These are phyloP conservation scores for Phytomonas francai DNA, from an alignment of 208 protist genomes.

Conservation along the genomic window DNA sequence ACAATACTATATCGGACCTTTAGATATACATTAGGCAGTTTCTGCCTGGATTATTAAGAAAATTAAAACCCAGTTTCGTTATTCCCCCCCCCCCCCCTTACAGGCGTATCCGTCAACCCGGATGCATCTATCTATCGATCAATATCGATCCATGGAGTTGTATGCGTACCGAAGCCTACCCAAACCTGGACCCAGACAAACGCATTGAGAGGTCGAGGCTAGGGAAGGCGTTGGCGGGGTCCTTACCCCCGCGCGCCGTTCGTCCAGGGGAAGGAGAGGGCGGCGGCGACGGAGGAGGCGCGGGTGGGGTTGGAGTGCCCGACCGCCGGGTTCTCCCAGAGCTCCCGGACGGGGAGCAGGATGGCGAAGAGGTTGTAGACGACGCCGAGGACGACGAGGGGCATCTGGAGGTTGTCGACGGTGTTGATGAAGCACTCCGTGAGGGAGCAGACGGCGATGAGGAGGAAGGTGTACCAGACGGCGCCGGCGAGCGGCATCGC, in stretches of 20 bases:
- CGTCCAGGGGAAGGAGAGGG: constrained; percentile 34
- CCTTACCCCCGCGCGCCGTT: too few relatives aligned
- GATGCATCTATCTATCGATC: too few relatives aligned
- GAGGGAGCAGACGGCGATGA: constrained; percentile 65
- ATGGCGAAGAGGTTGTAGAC: constrained; percentile 62
- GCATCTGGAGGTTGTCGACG: constrained; percentile 86
- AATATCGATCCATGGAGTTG: too few relatives aligned
- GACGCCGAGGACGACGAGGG: constrained; percentile 68
- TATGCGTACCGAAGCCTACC: too few relatives aligned
- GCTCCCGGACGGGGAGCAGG: constrained; percentile 22
- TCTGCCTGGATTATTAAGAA: background rate
- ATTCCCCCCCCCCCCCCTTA: background rate
- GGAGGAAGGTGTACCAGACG: constrained; percentile 41
- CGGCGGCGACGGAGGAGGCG: constrained; percentile 30
- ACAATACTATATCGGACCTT: background rate
- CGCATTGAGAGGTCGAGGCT: too few relatives aligned
- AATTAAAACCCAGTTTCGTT: background rate
- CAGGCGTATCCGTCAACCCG: too few relatives aligned
- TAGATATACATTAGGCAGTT: background rate
- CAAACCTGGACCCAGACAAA: too few relatives aligned
- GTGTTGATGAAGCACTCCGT: constrained; percentile 85
- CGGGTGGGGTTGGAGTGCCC: constrained; percentile 37
- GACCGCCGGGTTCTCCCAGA: constrained; percentile 50
- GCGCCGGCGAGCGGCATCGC: constrained; percentile 40
- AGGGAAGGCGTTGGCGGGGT: too few relatives aligned